phyloP scores from a whole-genome alignment of 1,139 yeast genomes.

The Sugiyamaella xylanicola region DNA sequence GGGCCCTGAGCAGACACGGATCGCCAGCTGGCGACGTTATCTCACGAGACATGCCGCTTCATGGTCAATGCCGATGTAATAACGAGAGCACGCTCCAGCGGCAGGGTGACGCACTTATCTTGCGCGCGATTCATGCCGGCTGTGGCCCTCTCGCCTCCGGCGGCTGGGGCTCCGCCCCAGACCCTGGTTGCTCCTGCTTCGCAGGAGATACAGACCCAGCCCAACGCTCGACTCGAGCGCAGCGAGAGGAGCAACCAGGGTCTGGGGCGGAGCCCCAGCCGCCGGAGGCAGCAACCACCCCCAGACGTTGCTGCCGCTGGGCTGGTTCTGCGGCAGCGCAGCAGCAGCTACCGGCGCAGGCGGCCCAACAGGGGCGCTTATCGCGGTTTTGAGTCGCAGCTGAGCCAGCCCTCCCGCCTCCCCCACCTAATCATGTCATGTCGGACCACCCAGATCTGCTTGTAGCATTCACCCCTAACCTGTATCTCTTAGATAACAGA shows the following conservation, averaged over 20 bases:
- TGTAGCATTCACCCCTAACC: constrained; percentile 11
- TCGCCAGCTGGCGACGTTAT: no score
- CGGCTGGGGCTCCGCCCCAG: neutral
- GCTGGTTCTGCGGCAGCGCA: neutral
- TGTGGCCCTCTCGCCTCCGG: neutral
- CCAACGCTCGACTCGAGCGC: neutral
- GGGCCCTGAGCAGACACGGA: no score
- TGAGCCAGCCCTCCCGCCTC: constrained; percentile 3
- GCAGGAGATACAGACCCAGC: neutral
- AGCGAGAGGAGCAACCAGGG: constrained; percentile 3
- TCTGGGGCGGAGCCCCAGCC: constrained; percentile 13
- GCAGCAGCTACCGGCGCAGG: neutral
- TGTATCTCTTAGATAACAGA: constrained; percentile 15
- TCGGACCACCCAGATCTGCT: neutral
- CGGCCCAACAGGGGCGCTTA: neutral
- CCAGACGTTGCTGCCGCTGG: neutral
- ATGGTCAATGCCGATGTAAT: no score
- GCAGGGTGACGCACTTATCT: no score
- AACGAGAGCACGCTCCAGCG: no score
- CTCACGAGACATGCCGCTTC: no score
- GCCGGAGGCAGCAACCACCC: constrained; percentile 8
- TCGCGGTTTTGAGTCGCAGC: neutral
- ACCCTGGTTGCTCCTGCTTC: neutral
- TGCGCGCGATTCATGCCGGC: neutral
- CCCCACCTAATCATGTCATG: neutral